A percentile compares a stretch with the other conserved stretches of the same genome.
Conservation (phyloP, 176 grass and related monocot species). For the Carex scoparia region DNA sequence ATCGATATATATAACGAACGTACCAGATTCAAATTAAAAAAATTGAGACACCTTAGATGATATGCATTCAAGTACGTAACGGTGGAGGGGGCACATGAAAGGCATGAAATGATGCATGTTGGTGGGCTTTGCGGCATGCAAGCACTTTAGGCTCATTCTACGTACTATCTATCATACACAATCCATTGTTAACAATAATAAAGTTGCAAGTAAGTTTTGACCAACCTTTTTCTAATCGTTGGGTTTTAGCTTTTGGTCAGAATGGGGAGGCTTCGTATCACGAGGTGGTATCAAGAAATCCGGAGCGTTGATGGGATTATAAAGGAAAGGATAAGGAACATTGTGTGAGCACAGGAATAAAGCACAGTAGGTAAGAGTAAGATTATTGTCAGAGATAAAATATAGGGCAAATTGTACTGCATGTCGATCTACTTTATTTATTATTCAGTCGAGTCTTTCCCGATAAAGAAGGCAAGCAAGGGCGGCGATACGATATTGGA, state of each 20-base stretch:
- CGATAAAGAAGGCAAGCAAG: neutral
- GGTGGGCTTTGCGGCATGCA: conserved; percentile 31
- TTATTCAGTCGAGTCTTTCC: neutral
- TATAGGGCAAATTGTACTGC: neutral
- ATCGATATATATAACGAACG: no score
- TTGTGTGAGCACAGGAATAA: conserved; percentile 38
- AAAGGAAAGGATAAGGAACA: neutral
- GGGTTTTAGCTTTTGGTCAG: conserved; percentile 22
- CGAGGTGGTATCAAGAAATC: neutral
- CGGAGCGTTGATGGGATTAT: neutral
- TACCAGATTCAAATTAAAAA: no score
- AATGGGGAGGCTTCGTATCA: conserved; percentile 26
- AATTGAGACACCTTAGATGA: no score
- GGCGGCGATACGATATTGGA: conserved; percentile 18
- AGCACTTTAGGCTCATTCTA: neutral
- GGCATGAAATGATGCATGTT: conserved; percentile 36
- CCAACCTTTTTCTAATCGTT: neutral
- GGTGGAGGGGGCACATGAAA: neutral
- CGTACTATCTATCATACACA: neutral
- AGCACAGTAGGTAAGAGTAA: conserved; percentile 3
- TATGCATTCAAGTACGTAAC: no score
- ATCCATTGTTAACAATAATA: neutral
- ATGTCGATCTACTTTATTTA: neutral
- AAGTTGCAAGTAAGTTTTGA: conserved; percentile 11
- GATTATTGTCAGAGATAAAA: neutral